phyloP scores from a whole-genome alignment of 2,329 filamentous ascomycete genomes.

The Fonsecaea multimorphosa region DNA sequence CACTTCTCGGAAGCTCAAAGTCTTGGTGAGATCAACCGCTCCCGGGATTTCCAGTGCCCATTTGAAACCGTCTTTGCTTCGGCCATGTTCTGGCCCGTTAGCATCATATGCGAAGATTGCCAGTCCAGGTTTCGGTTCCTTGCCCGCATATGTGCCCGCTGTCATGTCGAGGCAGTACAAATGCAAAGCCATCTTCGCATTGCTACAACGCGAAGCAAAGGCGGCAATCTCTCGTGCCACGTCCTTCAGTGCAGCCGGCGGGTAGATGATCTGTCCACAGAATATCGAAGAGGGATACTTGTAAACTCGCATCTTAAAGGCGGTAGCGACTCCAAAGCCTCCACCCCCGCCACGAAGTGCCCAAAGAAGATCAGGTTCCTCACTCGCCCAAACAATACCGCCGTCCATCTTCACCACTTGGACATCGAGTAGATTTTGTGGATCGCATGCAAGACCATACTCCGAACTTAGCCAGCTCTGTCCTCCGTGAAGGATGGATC shows the following conservation, averaged over 20 bases:
- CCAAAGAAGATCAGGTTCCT: constrained; percentile 51
- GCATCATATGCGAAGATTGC: constrained; percentile 31
- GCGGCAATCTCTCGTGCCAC: constrained; percentile 26
- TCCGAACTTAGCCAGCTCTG: constrained; percentile 50
- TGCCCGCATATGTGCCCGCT: constrained; percentile 20
- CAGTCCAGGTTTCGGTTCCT: constrained; percentile 26
- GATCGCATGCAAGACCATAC: constrained; percentile 48
- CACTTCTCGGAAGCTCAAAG: constrained; percentile 21
- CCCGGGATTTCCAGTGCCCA: constrained; percentile 34
- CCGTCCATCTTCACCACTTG: constrained; percentile 50
- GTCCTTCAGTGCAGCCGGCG: constrained; percentile 21
- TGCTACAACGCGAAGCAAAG: constrained; percentile 22
- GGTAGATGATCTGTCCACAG: constrained; percentile 34
- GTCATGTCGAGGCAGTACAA: constrained; percentile 30
- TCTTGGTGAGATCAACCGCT: constrained; percentile 30
- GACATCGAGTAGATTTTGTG: constrained; percentile 50
- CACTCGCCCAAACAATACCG: constrained; percentile 46
- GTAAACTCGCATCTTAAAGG: constrained; percentile 33
- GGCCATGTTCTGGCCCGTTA: constrained; percentile 26
- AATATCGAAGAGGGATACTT: constrained; percentile 32
- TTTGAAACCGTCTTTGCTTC: constrained; percentile 28
- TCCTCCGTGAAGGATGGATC: constrained; percentile 47
- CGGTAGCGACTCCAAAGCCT: constrained; percentile 35
- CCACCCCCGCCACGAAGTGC: constrained; percentile 51
- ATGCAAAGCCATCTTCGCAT: constrained; percentile 28